Percentiles rank a stretch among this genome's conserved stretches.
phyloP scores from a whole-genome alignment of 129 eudicot species.

The Pseudognaphalium luteoalbum region DNA sequence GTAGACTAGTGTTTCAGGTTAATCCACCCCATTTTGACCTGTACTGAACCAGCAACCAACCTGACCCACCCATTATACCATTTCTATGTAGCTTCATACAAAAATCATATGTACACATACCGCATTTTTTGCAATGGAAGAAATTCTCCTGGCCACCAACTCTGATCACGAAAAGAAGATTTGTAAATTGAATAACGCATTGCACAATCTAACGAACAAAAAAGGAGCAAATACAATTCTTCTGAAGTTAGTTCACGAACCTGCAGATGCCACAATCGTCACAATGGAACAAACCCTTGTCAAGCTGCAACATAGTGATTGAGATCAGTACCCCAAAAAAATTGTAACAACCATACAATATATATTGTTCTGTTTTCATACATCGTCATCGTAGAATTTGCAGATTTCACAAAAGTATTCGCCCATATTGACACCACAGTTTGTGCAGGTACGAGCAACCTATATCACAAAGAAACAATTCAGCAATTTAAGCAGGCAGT shows the following conservation, averaged over 20 bases:
- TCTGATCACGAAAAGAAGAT: slow-evolving; percentile 36
- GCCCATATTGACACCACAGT: slow-evolving; percentile 98
- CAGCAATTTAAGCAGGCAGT: slow-evolving; percentile 2
- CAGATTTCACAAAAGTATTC: slow-evolving; percentile 88
- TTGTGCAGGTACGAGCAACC: slow-evolving; percentile 80
- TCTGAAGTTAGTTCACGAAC: slow-evolving; percentile 38
- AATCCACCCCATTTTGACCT: not conserved
- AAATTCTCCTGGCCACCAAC: slow-evolving; percentile 90
- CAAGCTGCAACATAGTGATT: slow-evolving; percentile 47
- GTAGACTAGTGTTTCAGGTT: not conserved
- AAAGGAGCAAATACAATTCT: not conserved
- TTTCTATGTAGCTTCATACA: too few relatives aligned
- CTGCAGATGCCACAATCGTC: slow-evolving; percentile 99
- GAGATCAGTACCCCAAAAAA: slow-evolving; percentile 18
- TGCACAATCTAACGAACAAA: not conserved
- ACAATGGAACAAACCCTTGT: slow-evolving; percentile 83
- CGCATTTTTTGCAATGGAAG: slow-evolving; percentile 94
- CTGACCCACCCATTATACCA: not conserved
- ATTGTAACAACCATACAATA: not conserved
- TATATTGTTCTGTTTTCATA: slow-evolving; percentile 24
- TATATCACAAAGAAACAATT: slow-evolving; percentile 6
- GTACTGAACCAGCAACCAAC: too few relatives aligned
- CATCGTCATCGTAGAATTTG: slow-evolving; percentile 97
- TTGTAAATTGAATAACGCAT: not conserved
- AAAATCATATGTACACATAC: slow-evolving; percentile 37